A percentile compares a stretch with the other conserved stretches of the same genome.
Conservation (phyloP, 1,284 basidiomycete species). For the Melampsora abietis-canadensis region DNA sequence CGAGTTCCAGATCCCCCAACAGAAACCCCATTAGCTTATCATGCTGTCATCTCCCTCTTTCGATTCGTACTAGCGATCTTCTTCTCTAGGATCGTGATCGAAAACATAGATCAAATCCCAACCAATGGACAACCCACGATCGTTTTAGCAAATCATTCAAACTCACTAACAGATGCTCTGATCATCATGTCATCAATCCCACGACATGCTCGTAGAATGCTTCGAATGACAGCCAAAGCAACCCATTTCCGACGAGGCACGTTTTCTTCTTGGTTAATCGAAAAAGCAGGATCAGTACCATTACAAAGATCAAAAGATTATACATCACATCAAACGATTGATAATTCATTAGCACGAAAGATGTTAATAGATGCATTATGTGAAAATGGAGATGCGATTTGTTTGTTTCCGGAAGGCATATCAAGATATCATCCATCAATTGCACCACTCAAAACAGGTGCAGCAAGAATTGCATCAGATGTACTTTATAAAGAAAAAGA, state of each 20-base stretch:
- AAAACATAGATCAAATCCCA: slow-evolving; percentile 69
- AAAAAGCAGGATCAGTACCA: slow-evolving; percentile 76
- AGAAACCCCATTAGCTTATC: slow-evolving; percentile 30
- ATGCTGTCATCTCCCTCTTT: slow-evolving; percentile 57
- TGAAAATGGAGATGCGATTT: slow-evolving; percentile 69
- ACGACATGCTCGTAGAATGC: slow-evolving; percentile 64
- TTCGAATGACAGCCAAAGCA: slow-evolving; percentile 76
- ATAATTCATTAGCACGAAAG: slow-evolving; percentile 68
- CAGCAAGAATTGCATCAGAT: slow-evolving; percentile 73
- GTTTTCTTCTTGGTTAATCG: slow-evolving; percentile 82
- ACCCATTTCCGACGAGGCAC: slow-evolving; percentile 70
- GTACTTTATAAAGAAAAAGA: slow-evolving; percentile 62
- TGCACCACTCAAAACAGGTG: slow-evolving; percentile 77
- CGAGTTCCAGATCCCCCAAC: slow-evolving; percentile 25
- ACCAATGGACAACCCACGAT: slow-evolving; percentile 66
- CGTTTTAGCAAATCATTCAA: slow-evolving; percentile 75
- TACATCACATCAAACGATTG: slow-evolving; percentile 56
- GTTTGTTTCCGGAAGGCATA: slow-evolving; percentile 56
- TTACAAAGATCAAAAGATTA: slow-evolving; percentile 71
- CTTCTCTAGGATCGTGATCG: slow-evolving; percentile 80
- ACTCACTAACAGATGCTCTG: slow-evolving; percentile 79
- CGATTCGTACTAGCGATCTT: slow-evolving; percentile 78
- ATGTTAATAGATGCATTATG: slow-evolving; percentile 67
- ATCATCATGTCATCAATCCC: slow-evolving; percentile 50
- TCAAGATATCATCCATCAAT: slow-evolving; percentile 76